Percentiles rank a stretch among this genome's conserved stretches.
Evolutionary conservation across 148 eudicot genomes (phyloP).

Genomic region (Cornus controversa): DNA sequence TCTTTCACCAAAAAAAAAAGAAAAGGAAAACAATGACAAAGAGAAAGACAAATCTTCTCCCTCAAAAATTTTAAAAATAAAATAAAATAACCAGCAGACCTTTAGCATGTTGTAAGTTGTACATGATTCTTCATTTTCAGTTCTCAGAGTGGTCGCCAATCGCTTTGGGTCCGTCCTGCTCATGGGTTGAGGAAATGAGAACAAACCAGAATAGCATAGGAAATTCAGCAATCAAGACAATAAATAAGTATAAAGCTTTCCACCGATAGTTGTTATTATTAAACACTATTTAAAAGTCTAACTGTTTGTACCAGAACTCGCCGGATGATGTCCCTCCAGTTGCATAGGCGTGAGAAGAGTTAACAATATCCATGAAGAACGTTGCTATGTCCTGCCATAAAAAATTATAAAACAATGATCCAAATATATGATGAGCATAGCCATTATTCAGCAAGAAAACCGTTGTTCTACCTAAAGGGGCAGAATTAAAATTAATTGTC

Average conservation of each 20-base stretch:
- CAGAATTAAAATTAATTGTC: not conserved
- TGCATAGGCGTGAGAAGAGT: conserved; percentile 73
- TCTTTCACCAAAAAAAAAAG: not conserved
- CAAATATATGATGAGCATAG: not conserved
- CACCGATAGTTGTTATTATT: not conserved
- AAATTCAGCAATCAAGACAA: not conserved
- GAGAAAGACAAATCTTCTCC: not conserved
- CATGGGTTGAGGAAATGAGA: not conserved
- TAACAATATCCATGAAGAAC: conserved; percentile 85
- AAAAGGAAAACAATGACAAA: not conserved
- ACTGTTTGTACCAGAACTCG: conserved; percentile 61
- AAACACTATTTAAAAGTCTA: not conserved
- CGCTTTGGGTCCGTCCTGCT: conserved; percentile 78
- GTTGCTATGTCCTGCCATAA: conserved; percentile 70
- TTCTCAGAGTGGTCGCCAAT: conserved; percentile 50
- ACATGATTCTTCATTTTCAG: conserved; percentile 88
- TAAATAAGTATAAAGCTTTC: not conserved
- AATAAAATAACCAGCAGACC: conserved; percentile 37
- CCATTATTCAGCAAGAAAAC: conserved; percentile 5
- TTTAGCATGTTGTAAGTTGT: conserved; percentile 95
- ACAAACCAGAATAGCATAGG: not conserved
- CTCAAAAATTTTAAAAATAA: not conserved
- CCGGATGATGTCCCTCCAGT: conserved; percentile 88
- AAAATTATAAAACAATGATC: conserved; percentile 4
- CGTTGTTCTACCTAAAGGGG: not conserved